These are phyloP conservation scores for Pittosporum tobira DNA, from an alignment of 129 eudicot genomes.

Conservation along the genomic window DNA sequence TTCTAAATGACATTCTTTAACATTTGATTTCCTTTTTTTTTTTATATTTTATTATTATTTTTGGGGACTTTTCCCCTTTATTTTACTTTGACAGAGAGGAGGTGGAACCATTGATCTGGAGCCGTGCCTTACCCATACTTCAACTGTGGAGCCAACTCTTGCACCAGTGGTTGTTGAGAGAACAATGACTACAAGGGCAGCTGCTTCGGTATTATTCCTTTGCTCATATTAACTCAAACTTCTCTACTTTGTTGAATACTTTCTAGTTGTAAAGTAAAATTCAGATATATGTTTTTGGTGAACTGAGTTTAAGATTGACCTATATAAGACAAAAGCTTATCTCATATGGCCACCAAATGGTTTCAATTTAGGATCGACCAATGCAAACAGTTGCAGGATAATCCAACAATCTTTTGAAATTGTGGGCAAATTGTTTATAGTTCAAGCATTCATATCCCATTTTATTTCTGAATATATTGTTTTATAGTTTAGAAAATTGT, in stretches of 20 bases:
- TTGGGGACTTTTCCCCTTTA: not conserved
- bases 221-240: not conserved
- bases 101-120: slow-evolving; percentile 85
- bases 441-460: too few species aligned
- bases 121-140: slow-evolving; percentile 86
- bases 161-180: slow-evolving; percentile 97
- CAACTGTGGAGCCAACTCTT: slow-evolving; percentile 97
- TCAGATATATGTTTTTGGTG: not conserved
- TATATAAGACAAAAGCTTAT: too few species aligned
- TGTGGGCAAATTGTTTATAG: too few species aligned
- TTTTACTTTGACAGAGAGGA: slow-evolving; percentile 54
- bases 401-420: too few species aligned
- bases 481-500: too few species aligned
- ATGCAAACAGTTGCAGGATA: too few species aligned
- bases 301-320: too few species aligned
- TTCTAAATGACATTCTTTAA: not conserved
- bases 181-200: slow-evolving; percentile 97
- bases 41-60: not conserved
- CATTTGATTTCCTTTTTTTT: not conserved
- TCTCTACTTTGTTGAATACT: not conserved
- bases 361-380: too few species aligned
- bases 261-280: not conserved
- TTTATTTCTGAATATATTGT: too few species aligned
- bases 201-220: slow-evolving; percentile 69
- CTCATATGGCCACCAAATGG: too few species aligned